phyloP scores from a whole-genome alignment of 805 yeast species.

The Metschnikowia dekortorum region DNA sequence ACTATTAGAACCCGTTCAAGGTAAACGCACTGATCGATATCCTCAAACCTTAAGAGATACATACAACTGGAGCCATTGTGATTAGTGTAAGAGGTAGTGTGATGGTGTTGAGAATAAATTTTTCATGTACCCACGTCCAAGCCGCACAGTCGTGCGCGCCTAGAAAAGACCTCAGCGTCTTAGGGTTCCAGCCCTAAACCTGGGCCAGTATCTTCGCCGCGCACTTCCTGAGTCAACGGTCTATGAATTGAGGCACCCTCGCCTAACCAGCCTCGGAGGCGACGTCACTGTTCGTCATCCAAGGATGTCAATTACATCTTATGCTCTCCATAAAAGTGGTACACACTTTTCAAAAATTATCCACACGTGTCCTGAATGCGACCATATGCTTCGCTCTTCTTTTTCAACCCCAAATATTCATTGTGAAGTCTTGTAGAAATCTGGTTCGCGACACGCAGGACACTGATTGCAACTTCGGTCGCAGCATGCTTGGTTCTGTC shows the following conservation, averaged over 20 bases:
- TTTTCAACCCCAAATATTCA: no score
- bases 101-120: not conserved
- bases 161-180: not conserved
- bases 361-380: no score
- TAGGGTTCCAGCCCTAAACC: constrained; percentile 11
- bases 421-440: not conserved
- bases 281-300: not conserved
- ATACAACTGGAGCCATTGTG: constrained; percentile 90
- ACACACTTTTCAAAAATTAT: not conserved
- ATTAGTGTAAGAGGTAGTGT: constrained; percentile 6
- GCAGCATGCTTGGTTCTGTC: not conserved
- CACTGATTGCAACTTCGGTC: not conserved
- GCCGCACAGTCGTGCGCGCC: constrained; percentile 7
- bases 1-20: constrained; percentile 27
- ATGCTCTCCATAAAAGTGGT: not conserved
- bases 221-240: not conserved
- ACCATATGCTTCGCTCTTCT: no score
- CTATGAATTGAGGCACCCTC: not conserved
- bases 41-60: constrained; percentile 37
- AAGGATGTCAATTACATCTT: not conserved
- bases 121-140: not conserved
- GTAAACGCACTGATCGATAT: constrained; percentile 32
- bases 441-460: not conserved
- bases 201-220: not conserved
- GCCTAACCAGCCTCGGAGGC: not conserved